Evolutionary conservation across 768 basidiomycete genomes (phyloP).

Genomic region (Auriscalpium microsporum): DNA sequence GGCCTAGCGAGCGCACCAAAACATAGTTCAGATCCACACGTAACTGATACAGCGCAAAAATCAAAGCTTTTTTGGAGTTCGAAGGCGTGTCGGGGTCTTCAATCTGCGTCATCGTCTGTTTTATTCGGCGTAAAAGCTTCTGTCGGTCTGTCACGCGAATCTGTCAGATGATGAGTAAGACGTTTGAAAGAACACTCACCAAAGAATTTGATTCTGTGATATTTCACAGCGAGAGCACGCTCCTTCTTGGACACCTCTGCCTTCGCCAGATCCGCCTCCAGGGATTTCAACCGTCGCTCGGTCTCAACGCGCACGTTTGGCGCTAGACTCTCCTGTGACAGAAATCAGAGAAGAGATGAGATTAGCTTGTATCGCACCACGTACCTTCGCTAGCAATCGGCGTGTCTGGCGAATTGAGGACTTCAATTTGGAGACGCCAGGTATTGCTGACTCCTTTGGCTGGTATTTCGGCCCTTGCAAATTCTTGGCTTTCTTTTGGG

Average conservation of each 20-base stretch:
- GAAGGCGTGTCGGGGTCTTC: conserved; percentile 29
- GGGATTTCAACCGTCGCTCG: conserved; percentile 65
- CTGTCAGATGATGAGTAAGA: background rate
- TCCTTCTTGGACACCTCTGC: conserved; percentile 61
- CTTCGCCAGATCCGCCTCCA: conserved; percentile 63
- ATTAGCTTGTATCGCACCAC: conserved; percentile 1
- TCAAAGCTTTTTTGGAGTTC: conserved; percentile 30
- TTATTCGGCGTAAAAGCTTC: conserved; percentile 75
- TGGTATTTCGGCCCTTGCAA: background rate
- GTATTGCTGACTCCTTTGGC: conserved; percentile 22
- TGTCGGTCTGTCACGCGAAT: conserved; percentile 57
- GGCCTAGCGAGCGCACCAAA: conserved; percentile 40
- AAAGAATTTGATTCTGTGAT: conserved; percentile 93
- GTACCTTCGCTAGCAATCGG: conserved; percentile 72
- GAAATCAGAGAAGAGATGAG: background rate
- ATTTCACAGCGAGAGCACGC: conserved; percentile 62
- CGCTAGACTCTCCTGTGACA: conserved; percentile 64
- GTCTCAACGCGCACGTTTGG: conserved; percentile 78
- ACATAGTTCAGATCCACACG: conserved; percentile 91
- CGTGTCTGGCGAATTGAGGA: conserved; percentile 75
- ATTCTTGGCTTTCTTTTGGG: background rate
- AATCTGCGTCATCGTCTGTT: conserved; percentile 52
- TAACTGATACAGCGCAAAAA: conserved; percentile 45
- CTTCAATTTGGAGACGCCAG: conserved; percentile 84
- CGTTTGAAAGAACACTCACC: conserved; percentile 37